Evolutionary conservation across 202 grass and related monocot genomes (phyloP), one percentile per base, ranked within the genome.

Genomic region (Schoenoplectus tabernaemontani): DNA sequence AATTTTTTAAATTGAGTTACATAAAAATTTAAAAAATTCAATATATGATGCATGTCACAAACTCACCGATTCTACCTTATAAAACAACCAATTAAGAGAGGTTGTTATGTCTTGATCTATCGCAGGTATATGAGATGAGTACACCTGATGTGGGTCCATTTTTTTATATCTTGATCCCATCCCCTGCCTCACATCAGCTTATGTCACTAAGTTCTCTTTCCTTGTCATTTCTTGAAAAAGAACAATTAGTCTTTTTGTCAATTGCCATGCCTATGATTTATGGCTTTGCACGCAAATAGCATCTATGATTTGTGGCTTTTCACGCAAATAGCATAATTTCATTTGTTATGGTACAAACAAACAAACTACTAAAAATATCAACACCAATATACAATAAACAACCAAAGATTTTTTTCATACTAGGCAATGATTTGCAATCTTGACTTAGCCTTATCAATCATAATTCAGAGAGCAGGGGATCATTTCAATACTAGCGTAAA

Each of bases 71-170:
- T n/a, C n/a, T n/a, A 72, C 5, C 42, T 32, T 71, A 46, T 12
- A 32, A 50, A 23, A 30, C 5, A 50, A 72, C 20, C 10, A 23
- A 59, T 26, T 2, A n/a, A 74, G 13, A 59, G 83, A 53, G 51
- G 80, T 81, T 78, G 81, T 46, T n/a, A 78, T 16, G 83, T 86
- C 89, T 54, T 44, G 26, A 41, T 82, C 84, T 13, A 65, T 84
- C 71, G 80, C 63, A 57, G 59, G 30, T 33, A 37, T 68, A 37
- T 34, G 64, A 43, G 66, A 72, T 43, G n/a, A n/a, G n/a, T n/a
- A n/a, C n/a, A 46, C 80, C 64, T 82, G 47, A 82, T 66, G 47
- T 61, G 75, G 53, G 75, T 15, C 75, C 75, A 39, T 23, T 11
- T 23, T n/a, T n/a, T n/a, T 61, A 5, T 24, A 57, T 68, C 32